These are phyloP conservation scores for Tephrocybe sp. DNA, from an alignment of 768 basidiomycete species.

Conservation along the genomic window DNA sequence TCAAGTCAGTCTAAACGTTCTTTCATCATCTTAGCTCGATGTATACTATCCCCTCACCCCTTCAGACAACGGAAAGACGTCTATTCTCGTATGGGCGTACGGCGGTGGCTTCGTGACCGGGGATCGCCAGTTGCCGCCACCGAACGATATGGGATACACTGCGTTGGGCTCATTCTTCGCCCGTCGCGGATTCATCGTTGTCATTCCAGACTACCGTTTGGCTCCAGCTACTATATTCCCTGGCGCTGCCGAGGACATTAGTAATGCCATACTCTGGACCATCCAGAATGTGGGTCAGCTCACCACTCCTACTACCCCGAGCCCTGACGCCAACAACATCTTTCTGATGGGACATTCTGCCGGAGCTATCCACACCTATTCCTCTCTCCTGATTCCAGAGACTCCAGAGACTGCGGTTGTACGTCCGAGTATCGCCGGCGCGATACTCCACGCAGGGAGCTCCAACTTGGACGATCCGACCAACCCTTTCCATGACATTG, in stretches of 20 bases:
- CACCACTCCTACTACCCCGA: slow-evolving; percentile 23
- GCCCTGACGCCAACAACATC: slow-evolving; percentile 38
- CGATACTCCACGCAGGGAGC: slow-evolving; percentile 44
- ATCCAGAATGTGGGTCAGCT: slow-evolving; percentile 33
- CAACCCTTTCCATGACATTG: slow-evolving; percentile 23
- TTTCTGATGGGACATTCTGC: slow-evolving; percentile 63
- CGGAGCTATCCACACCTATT: slow-evolving; percentile 49
- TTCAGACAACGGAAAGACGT: slow-evolving; percentile 28
- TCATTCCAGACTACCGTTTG: slow-evolving; percentile 70
- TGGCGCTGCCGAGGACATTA: slow-evolving; percentile 50
- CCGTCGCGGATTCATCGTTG: slow-evolving; percentile 51
- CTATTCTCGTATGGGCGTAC: slow-evolving; percentile 62
- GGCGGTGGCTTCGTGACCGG: slow-evolving; percentile 63
- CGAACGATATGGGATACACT: slow-evolving; percentile 51
- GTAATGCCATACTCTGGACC: slow-evolving; percentile 58
- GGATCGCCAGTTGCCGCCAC: slow-evolving; percentile 41
- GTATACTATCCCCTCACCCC: slow-evolving; percentile 53
- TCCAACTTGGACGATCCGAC: slow-evolving; percentile 32
- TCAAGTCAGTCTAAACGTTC: not conserved
- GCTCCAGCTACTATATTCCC: slow-evolving; percentile 58
- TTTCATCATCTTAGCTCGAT: slow-evolving; percentile 45
- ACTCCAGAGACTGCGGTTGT: slow-evolving; percentile 26
- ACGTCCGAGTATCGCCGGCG: slow-evolving; percentile 37
- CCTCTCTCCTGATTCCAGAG: slow-evolving; percentile 37
- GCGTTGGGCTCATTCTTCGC: slow-evolving; percentile 63